Conservation (phyloP, 2,329 filamentous ascomycete species). For the Exophiala sideris region DNA sequence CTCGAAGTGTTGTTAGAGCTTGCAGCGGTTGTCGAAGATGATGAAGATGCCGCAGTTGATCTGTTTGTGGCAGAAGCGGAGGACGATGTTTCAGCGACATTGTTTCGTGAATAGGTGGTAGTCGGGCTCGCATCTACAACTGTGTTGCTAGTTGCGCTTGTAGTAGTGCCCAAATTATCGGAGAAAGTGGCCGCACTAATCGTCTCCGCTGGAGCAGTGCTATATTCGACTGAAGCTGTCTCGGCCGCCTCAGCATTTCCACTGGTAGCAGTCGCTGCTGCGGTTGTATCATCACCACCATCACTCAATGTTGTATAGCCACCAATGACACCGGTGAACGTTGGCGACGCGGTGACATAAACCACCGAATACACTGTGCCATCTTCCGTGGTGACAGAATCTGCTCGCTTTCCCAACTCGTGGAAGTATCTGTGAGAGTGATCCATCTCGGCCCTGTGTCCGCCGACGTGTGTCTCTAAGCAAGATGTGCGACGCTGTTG, state of each 20-base stretch:
- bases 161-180: conserved; percentile 5
- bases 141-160: not conserved
- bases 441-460: conserved; percentile 6
- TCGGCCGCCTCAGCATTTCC: conserved; percentile 1
- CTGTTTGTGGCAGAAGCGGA: conserved; percentile 21
- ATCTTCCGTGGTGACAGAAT: conserved; percentile 18
- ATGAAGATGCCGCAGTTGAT: conserved; percentile 6
- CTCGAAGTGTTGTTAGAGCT: too few relatives aligned
- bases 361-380: conserved; percentile 37
- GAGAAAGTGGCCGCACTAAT: conserved; percentile 19
- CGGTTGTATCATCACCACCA: conserved; percentile 1
- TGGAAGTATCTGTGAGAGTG: conserved; percentile 18
- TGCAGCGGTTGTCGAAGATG: too few relatives aligned
- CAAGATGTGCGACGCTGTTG: not conserved
- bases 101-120: conserved; percentile 13
- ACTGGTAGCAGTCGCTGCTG: conserved; percentile 4
- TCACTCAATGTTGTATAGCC: conserved; percentile 43
- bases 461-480: not conserved
- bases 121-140: conserved; percentile 6
- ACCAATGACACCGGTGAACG: conserved; percentile 51
- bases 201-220: conserved; percentile 14
- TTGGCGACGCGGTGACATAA: conserved; percentile 52
- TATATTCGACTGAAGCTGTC: conserved; percentile 1
- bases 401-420: conserved; percentile 23
- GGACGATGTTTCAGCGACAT: conserved; percentile 4